Evolutionary conservation across 371 early-diverging fungal genomes (phyloP).

Genomic region (Sporodiniella umbellata): DNA sequence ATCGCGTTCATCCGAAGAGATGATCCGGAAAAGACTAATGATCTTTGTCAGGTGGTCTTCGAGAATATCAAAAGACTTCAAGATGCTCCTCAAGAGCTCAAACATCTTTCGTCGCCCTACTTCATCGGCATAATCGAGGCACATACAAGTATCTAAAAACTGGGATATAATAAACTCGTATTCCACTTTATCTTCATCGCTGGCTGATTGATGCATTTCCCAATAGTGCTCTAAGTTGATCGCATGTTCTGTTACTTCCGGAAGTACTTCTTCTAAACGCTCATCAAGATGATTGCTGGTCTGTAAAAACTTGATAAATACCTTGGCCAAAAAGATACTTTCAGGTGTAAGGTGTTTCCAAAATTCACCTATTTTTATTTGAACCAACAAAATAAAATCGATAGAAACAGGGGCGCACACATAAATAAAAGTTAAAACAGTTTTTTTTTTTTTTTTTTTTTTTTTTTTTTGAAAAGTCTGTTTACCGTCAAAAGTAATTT

Average conservation of each 20-base stretch:
- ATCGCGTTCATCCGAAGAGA: conserved; percentile 80
- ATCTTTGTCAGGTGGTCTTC: conserved; percentile 69
- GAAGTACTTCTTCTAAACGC: conserved; percentile 65
- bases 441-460: too few relatives aligned
- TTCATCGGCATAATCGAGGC: conserved; percentile 87
- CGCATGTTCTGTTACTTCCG: conserved; percentile 71
- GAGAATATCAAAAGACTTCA: conserved; percentile 66
- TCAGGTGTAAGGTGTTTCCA: conserved; percentile 81
- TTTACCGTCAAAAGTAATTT: conserved; percentile 54
- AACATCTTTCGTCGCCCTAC: conserved; percentile 81
- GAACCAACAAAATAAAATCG: too few relatives aligned
- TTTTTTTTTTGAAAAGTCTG: not conserved
- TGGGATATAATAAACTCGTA: conserved; percentile 77
- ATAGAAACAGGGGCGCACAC: too few relatives aligned
- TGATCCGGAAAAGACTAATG: conserved; percentile 67
- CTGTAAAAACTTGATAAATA: conserved; percentile 52
- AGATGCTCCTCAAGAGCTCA: conserved; percentile 71
- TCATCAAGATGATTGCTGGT: conserved; percentile 51
- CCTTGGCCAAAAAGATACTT: conserved; percentile 72
- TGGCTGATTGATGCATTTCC: conserved; percentile 37
- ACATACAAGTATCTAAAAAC: conserved; percentile 68
- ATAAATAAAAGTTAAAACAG: too few relatives aligned
- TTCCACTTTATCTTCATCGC: conserved; percentile 14
- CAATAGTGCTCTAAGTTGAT: conserved; percentile 67
- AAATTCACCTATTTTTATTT: conserved; percentile 58